Conservation (phyloP, 352 stramenopile species). For the Pseudoperonospora humuli region DNA sequence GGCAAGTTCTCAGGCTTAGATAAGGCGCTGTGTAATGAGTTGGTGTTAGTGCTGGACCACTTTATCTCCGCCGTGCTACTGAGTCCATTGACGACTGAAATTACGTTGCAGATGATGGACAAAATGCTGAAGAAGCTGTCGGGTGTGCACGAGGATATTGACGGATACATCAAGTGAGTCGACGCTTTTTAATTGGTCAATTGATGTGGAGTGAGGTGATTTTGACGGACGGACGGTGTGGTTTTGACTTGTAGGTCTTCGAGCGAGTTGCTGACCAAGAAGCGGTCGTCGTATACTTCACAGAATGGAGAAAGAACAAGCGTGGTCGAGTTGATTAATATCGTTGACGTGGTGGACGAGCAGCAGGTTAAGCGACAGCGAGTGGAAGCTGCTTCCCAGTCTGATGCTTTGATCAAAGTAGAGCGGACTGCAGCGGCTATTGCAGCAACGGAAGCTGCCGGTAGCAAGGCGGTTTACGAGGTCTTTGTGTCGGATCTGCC, state of each 20-base stretch:
- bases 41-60: constrained; percentile 60
- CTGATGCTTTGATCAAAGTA: constrained; percentile 39
- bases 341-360: constrained; percentile 18
- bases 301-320: neutral
- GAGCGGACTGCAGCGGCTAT: constrained; percentile 28
- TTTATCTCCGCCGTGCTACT: constrained; percentile 63
- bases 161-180: constrained; percentile 51
- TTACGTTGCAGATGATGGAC: constrained; percentile 32
- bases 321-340: constrained; percentile 3
- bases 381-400: constrained; percentile 12
- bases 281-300: constrained; percentile 14
- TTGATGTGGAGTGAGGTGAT: neutral
- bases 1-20: constrained; percentile 20
- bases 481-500: constrained; percentile 64
- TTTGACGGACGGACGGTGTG: neutral
- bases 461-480: constrained; percentile 22
- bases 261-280: constrained; percentile 30
- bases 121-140: constrained; percentile 33
- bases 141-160: constrained; percentile 35
- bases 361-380: constrained; percentile 28
- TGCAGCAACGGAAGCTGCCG: constrained; percentile 10
- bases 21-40: constrained; percentile 41
- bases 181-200: neutral
- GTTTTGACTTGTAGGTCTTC: constrained; percentile 25
- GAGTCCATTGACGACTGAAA: constrained; percentile 27